A percentile compares a stretch with the other conserved stretches of the same genome.
Conservation (phyloP, 1,284 basidiomycete species). For the Trametes sp. region DNA sequence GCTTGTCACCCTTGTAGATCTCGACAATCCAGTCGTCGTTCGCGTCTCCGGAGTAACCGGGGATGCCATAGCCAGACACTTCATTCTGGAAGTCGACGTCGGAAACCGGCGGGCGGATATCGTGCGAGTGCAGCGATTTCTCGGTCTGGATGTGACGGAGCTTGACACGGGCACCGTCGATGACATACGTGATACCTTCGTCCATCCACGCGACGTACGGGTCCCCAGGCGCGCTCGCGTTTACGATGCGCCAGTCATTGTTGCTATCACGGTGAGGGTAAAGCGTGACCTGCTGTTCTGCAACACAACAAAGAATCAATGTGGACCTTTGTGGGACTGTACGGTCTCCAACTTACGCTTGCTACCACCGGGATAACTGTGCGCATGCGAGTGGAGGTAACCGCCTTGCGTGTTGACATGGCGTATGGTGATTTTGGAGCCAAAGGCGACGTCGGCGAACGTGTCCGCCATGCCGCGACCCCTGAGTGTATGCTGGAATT, state of each 20-base stretch:
- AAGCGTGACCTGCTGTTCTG: conserved; percentile 97
- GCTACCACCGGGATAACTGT: conserved; percentile 89
- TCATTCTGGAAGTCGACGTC: conserved; percentile 99
- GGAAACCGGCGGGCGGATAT: conserved; percentile 92
- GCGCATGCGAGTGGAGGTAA: conserved; percentile 94
- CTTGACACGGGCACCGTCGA: conserved; percentile 78
- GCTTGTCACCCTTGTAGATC: conserved; percentile 75
- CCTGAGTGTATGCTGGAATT: conserved; percentile 96
- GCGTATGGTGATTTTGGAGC: conserved; percentile 85
- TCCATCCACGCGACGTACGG: conserved; percentile 63
- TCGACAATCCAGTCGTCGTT: conserved; percentile 98
- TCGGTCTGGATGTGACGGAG: conserved; percentile 84
- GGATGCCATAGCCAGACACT: conserved; percentile 93
- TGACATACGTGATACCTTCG: conserved; percentile 70
- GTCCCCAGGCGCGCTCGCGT: conserved; percentile 47
- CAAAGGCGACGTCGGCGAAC: conserved; percentile 88
- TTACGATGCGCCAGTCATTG: conserved; percentile 38
- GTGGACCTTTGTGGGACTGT: no score
- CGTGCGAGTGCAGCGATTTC: conserved; percentile 94
- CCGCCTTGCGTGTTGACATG: conserved; percentile 98
- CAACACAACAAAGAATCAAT: conserved; percentile 10
- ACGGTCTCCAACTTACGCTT: conserved; percentile 62
- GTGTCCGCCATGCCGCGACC: conserved; percentile 94
- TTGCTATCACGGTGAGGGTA: conserved; percentile 85
- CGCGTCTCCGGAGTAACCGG: conserved; percentile 85